Percentiles rank a stretch among this genome's conserved stretches.
Conservation (phyloP, 2,329 filamentous ascomycete species). For the Aspergillus pseudoglaucus region DNA sequence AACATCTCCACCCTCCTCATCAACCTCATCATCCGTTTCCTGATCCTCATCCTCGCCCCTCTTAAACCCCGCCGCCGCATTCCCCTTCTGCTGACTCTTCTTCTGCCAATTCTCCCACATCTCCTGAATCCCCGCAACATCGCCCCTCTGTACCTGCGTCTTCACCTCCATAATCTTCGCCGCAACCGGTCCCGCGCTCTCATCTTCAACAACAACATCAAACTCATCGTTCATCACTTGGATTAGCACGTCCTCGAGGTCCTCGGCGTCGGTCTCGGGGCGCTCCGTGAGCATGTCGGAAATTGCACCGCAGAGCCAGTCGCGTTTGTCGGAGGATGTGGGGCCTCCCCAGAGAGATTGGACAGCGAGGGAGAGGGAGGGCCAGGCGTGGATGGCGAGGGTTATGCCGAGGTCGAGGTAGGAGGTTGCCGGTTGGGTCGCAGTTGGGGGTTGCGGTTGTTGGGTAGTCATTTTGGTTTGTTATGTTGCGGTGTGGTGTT, state of each 20-base stretch:
- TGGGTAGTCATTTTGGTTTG: conserved; percentile 15
- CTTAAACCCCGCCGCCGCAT: conserved; percentile 29
- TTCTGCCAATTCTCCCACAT: conserved; percentile 47
- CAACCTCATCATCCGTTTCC: conserved; percentile 53
- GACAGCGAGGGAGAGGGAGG: conserved; percentile 78
- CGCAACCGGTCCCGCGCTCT: conserved; percentile 69
- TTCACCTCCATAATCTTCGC: conserved; percentile 63
- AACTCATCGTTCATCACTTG: conserved; percentile 96
- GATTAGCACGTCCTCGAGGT: conserved; percentile 76
- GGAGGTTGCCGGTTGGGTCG: conserved; percentile 42
- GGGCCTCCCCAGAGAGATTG: conserved; percentile 83
- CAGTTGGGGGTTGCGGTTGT: conserved; percentile 29
- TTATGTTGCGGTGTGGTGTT: not conserved
- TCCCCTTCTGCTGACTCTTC: conserved; percentile 30
- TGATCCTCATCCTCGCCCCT: conserved; percentile 47
- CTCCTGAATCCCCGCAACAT: conserved; percentile 58
- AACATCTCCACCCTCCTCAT: conserved; percentile 52
- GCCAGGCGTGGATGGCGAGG: conserved; percentile 80
- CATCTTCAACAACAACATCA: conserved; percentile 86
- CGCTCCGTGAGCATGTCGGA: conserved; percentile 65
- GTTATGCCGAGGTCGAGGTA: conserved; percentile 82
- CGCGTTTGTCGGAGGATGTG: conserved; percentile 76
- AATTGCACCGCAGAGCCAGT: conserved; percentile 89
- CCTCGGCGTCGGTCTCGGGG: conserved; percentile 63
- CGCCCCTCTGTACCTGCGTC: conserved; percentile 57